A percentile compares a stretch with the other conserved stretches of the same genome.
Conservation (phyloP, 768 basidiomycete genomes). For the Phallus indusiatus region DNA sequence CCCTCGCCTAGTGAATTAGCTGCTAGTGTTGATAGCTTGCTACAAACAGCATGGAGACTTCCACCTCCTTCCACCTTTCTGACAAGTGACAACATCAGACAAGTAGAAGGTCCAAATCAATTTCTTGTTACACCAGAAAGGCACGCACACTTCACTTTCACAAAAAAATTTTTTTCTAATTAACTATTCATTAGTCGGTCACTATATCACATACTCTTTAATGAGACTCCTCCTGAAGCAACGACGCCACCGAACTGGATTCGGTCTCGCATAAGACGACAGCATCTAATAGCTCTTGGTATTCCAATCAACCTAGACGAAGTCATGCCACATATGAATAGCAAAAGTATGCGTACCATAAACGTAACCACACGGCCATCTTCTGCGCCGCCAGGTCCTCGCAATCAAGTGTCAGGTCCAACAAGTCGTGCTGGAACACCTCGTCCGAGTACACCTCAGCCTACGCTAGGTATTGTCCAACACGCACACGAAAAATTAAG, state of each 20-base stretch:
- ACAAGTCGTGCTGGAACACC: conserved; percentile 47
- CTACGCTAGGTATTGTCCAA: conserved; percentile 24
- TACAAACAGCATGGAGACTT: conserved; percentile 56
- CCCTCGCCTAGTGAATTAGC: conserved; percentile 49
- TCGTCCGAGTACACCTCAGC: conserved; percentile 29
- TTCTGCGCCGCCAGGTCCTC: conserved; percentile 67
- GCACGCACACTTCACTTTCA: conserved; percentile 21
- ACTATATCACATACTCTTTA: conserved; percentile 61
- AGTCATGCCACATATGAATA: conserved; percentile 59
- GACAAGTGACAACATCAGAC: conserved; percentile 64
- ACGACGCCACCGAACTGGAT: conserved; percentile 91
- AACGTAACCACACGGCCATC: conserved; percentile 76
- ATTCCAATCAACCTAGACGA: conserved; percentile 95
- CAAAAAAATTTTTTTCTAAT: neutral
- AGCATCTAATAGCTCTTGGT: conserved; percentile 84
- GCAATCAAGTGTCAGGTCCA: conserved; percentile 27
- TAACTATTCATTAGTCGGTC: conserved; percentile 47
- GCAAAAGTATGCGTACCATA: conserved; percentile 64
- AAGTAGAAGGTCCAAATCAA: conserved; percentile 74
- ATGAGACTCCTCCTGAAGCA: conserved; percentile 52
- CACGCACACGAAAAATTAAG: conserved; percentile 1
- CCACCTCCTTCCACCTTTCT: conserved; percentile 44
- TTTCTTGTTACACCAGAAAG: conserved; percentile 68
- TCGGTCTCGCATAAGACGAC: conserved; percentile 80
- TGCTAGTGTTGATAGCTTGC: conserved; percentile 52